Evolutionary conservation across 495 filamentous ascomycete genomes (phyloP).

Genomic region (Tuber indicum): DNA sequence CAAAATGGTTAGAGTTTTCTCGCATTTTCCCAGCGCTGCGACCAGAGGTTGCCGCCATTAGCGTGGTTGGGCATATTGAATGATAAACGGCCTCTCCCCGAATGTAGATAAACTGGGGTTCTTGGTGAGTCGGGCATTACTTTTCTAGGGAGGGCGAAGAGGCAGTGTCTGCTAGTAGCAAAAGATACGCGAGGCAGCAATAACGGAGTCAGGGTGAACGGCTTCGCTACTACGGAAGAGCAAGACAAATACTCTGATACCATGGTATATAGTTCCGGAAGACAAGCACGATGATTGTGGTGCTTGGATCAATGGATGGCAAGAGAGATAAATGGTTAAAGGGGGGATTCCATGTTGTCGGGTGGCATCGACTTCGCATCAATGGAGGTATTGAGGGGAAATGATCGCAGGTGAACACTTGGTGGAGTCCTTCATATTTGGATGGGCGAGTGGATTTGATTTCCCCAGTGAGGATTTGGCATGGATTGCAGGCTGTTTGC

Average conservation of each 20-base stretch:
- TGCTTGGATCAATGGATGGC: conserved; percentile 3
- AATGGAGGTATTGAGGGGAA: conserved; percentile 6
- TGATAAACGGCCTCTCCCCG: neutral
- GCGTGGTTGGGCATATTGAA: neutral
- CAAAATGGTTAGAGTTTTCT: conserved; percentile 9
- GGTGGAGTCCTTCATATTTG: neutral
- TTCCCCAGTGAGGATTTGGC: neutral
- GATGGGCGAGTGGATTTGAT: neutral
- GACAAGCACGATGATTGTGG: conserved; percentile 1
- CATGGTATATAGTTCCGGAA: conserved; percentile 10
- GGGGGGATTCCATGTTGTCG: conserved; percentile 7
- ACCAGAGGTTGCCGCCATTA: neutral
- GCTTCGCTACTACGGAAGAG: conserved; percentile 15
- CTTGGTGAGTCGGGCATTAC: neutral
- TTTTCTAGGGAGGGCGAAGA: conserved; percentile 16
- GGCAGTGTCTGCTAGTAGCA: conserved; percentile 9
- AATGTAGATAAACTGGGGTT: neutral
- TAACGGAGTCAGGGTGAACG: conserved; percentile 15
- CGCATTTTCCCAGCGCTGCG: neutral
- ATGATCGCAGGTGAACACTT: neutral
- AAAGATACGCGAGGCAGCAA: neutral
- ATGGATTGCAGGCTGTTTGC: neutral
- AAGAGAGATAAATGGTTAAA: conserved; percentile 3
- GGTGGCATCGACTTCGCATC: conserved; percentile 1
- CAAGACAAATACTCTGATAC: conserved; percentile 15